phyloP scores from a whole-genome alignment of 345 rosid species.

The Litchi chinensis region DNA sequence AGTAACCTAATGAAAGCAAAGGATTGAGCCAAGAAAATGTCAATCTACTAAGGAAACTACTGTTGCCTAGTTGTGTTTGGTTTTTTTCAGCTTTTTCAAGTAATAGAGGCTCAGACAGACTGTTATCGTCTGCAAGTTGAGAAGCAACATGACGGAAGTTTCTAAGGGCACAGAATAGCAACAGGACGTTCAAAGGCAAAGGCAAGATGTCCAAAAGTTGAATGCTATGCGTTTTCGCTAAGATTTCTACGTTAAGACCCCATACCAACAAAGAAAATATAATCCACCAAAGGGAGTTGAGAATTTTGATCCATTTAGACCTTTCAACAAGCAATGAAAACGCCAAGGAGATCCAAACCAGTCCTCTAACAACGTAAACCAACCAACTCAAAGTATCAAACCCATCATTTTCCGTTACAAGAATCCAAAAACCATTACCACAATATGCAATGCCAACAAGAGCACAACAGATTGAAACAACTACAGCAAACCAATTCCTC shows the following conservation, averaged over 20 bases:
- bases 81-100: slow-evolving; percentile 26
- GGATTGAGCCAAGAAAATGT: slow-evolving; percentile 72
- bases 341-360: slow-evolving; percentile 60
- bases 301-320: slow-evolving; percentile 44
- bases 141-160: slow-evolving; percentile 30
- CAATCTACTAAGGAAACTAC: slow-evolving; percentile 50
- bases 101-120: slow-evolving; percentile 52
- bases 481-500: slow-evolving; percentile 45
- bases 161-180: slow-evolving; percentile 57
- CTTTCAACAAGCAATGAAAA: slow-evolving; percentile 58
- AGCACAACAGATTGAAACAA: slow-evolving; percentile 47
- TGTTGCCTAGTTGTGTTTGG: slow-evolving; percentile 37
- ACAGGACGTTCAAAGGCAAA: slow-evolving; percentile 54
- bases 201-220: slow-evolving; percentile 40
- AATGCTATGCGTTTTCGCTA: slow-evolving; percentile 37
- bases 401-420: slow-evolving; percentile 19
- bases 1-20: slow-evolving; percentile 58
- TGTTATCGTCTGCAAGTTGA: slow-evolving; percentile 21
- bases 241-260: slow-evolving; percentile 40
- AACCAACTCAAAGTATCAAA: slow-evolving; percentile 30
- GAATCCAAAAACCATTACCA: slow-evolving; percentile 43
- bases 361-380: slow-evolving; percentile 48
- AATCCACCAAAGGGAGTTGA: slow-evolving; percentile 70
- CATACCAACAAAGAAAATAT: slow-evolving; percentile 48
- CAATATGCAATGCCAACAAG: slow-evolving; percentile 42